Evolutionary conservation across 257 asterid species (phyloP).

Genomic region (Penstemon davidsonii): DNA sequence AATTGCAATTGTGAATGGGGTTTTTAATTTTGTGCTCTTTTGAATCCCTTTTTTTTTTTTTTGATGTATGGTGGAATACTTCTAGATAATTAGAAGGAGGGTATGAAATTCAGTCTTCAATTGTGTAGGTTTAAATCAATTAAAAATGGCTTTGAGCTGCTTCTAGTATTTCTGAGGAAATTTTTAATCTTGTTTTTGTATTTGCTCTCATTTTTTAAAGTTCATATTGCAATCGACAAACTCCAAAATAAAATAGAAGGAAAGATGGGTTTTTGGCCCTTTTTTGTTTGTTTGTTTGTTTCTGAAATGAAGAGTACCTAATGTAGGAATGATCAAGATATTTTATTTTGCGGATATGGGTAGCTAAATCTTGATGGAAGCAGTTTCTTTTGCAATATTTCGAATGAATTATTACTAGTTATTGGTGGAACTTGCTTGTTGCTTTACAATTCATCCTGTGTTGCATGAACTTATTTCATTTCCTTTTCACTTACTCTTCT

Average conservation of each 20-base stretch:
- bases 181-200: neutral
- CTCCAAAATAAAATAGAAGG: neutral
- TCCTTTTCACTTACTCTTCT: neutral
- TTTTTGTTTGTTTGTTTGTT: neutral
- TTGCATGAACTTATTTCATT: neutral
- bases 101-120: slow-evolving; percentile 13
- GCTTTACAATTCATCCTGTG: neutral
- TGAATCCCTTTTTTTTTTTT: neutral
- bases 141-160: neutral
- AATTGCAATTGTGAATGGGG: neutral
- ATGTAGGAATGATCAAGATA: slow-evolving; percentile 4
- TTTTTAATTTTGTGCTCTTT: slow-evolving; percentile 6
- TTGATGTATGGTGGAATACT: neutral
- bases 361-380: slow-evolving; percentile 8
- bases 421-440: slow-evolving; percentile 2
- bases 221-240: neutral
- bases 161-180: neutral
- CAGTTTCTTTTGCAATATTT: slow-evolving; percentile 4
- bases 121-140: neutral
- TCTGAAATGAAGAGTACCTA: slow-evolving; percentile 8
- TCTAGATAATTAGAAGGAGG: neutral
- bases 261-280: neutral
- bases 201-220: neutral
- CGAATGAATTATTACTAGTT: neutral
- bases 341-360: neutral